A percentile compares a stretch with the other conserved stretches of the same genome.
These are phyloP conservation scores for grape (Vitis vinifera) DNA, from an alignment of 164 flowering plant genomes.

Conservation along the genomic window ASM3070453v1 NC_081806.1:499501-500000, in stretches of 20 bases:
- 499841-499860: too few species aligned
- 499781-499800: too few species aligned
- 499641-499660: constrained; percentile 24
- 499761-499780: neutral
- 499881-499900: too few species aligned
- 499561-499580: neutral
- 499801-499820: too few species aligned
- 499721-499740: constrained; percentile 34
- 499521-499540: too few species aligned
- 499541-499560: too few species aligned
- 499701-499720: constrained; percentile 18
- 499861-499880: too few species aligned
- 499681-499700: constrained; percentile 31
- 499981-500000: constrained; percentile 27
- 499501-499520: too few species aligned
- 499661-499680: constrained; percentile 19
- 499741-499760: constrained; percentile 14
- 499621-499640: constrained; percentile 19
- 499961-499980: constrained; percentile 26
- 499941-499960: constrained; percentile 22
- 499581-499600: neutral
- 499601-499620: neutral
- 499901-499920: too few species aligned
- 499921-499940: too few species aligned
- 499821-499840: too few species aligned